These are phyloP conservation scores for Paecilomyces variotii DNA, from an alignment of 2,329 filamentous ascomycete genomes.

Conservation along the genomic window DNA sequence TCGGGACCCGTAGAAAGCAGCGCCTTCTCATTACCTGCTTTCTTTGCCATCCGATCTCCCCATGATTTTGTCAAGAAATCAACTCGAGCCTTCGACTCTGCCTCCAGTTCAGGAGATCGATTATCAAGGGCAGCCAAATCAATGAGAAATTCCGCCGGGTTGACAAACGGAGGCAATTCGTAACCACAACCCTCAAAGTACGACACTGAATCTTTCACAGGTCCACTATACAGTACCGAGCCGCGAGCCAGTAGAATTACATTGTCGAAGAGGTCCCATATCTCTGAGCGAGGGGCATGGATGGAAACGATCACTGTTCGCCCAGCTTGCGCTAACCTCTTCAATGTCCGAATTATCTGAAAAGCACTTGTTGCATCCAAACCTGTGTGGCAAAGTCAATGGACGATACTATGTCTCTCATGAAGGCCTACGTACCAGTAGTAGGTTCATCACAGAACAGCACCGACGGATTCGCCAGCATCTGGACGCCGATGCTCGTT, in stretches of 20 bases:
- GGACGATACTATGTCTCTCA: not conserved
- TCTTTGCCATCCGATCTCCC: constrained; percentile 22
- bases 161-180: constrained; percentile 61
- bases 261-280: constrained; percentile 69
- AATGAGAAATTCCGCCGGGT: constrained; percentile 69
- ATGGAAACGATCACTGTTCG: constrained; percentile 67
- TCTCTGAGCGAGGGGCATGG: constrained; percentile 70
- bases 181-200: constrained; percentile 59
- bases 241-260: constrained; percentile 62
- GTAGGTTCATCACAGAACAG: constrained; percentile 74
- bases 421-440: constrained; percentile 43
- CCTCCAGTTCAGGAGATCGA: constrained; percentile 58
- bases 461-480: constrained; percentile 70
- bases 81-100: constrained; percentile 51
- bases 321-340: constrained; percentile 58
- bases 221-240: constrained; percentile 60
- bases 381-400: constrained; percentile 9
- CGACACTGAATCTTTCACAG: constrained; percentile 48
- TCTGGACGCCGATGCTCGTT: constrained; percentile 68
- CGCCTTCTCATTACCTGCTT: constrained; percentile 4
- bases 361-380: constrained; percentile 70
- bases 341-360: constrained; percentile 63
- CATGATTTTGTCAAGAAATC: constrained; percentile 55
- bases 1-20: not conserved
- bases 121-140: constrained; percentile 69